Evolutionary conservation across 371 early-diverging fungal genomes (phyloP), one percentile per base, ranked within the genome.

Genomic region (Mucor plumbeus): DNA sequence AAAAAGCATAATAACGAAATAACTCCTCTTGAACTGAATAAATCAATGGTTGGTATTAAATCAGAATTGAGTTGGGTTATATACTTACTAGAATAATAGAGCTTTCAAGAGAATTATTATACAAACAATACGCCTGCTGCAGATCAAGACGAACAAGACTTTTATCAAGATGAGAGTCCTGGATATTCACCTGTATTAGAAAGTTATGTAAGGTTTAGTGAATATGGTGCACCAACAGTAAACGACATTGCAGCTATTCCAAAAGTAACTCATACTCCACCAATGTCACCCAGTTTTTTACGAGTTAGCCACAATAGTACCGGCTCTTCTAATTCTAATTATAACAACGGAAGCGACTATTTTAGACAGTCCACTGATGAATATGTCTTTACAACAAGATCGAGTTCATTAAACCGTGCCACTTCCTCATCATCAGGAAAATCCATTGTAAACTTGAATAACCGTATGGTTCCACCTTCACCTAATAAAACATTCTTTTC

Each of bases 391-490:
- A 75, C 79, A 2, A 71, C 76, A 7, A 59, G 79, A 15, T 69
- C 79, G 15, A 79, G 76, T 55, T 76, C 79, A 6, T 43, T 79
- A 17, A 72, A 71, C 35, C 73, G 79, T 21, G 57, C 70, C 1
- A 55, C 39, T 1, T 61, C 65, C 41, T 54, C 73, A 1, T 53
- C 69, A 8, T 55, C 69, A 31, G 71, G 67, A n/a, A 71, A 53
- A 63, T 66, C 71, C 6, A 64, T 69, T 26, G 35, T 64, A 19
- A 65, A 60, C 41, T 34, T 59, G 40, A 41, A 35, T 33, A 61
- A 31, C 48, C 62, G 38, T 17, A 31, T 47, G 31, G 44, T 35
- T 5, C 64, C 59, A 5, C 54, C 36, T 11, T 62, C 53, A 17
- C 73, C 57, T 36, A 60, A 61, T 10, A 65, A 57, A 19, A 19